Base-by-base conservation (phyloP, 495 filamentous ascomycete species). In the Aspergillus homomorphus region DNA sequence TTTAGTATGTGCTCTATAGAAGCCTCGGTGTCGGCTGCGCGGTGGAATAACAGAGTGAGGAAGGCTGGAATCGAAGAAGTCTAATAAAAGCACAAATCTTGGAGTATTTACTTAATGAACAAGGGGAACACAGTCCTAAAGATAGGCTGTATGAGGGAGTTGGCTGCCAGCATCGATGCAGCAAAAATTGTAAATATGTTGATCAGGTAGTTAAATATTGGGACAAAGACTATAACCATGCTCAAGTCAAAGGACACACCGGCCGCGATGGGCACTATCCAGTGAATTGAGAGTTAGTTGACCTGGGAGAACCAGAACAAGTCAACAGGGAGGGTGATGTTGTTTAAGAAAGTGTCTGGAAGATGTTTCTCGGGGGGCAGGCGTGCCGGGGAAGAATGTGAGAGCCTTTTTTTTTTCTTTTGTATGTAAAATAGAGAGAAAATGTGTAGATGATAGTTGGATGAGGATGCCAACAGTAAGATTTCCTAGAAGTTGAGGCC, bases 101-200 rank as follows among this genome's bases (percentile, higher is more conserved):
- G 44, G 70, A 87, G 90, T 83, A 90, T 85, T 50, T 83, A 67
- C 0, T 76, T 80, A 0, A 87, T 89, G 73, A 91, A 90, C 0
- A 91, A 74, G 0, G 88, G 88, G 68, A 91, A 90, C 0, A 78
- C 83, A n/a, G 86, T 84, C 42, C 87, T 87, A 60, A 89, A 88
- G 6, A 73, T 18, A 1, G 75, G 78, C 21, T 80, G 73, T n/a
- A 90, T 68, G 1, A 89, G 79, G 10, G 82, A 72, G 63, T 85
- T 89, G 15, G 86, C 85, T 4, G 88, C 87, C 4, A 91, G 70
- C 0, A 86, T 87, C 1, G 81, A 85, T 0, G 88, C 87, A 1
- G 87, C 86, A 59, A 82, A 90, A 49, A 89, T 84, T 30, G 81
- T 83, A 69, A 89, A 85, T n/a, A 80, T 74, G 65, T 89, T 86